A percentile compares a stretch with the other conserved stretches of the same genome.
These are phyloP conservation scores for Pterocarpus macrocarpus DNA, from an alignment of 306 rosid species.

Conservation along the genomic window DNA sequence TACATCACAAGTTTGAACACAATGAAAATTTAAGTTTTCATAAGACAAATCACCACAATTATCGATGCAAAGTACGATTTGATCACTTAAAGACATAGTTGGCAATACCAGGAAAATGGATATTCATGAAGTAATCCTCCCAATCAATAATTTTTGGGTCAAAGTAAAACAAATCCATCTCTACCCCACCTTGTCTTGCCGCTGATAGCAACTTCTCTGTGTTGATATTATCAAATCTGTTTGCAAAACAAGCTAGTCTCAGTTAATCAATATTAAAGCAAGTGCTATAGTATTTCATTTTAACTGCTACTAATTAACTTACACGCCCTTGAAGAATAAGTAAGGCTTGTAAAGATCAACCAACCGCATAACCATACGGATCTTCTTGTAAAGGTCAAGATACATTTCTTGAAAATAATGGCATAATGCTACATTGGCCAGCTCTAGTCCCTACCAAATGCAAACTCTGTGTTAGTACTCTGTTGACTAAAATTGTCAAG, in stretches of 20 bases:
- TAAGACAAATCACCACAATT: background rate
- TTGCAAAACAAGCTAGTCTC: background rate
- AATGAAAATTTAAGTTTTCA: background rate
- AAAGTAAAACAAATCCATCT: conserved; percentile 67
- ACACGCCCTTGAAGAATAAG: conserved; percentile 77
- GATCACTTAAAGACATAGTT: conserved; percentile 53
- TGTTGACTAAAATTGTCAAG: background rate
- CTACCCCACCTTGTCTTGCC: conserved; percentile 50
- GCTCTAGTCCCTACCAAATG: conserved; percentile 65
- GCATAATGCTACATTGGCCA: conserved; percentile 63
- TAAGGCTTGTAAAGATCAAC: conserved; percentile 76
- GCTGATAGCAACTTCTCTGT: conserved; percentile 63
- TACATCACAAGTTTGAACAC: background rate
- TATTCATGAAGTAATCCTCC: conserved; percentile 74
- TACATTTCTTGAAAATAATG: conserved; percentile 60
- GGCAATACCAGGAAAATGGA: conserved; percentile 68
- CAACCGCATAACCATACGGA: conserved; percentile 64
- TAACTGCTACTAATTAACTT: conserved; percentile 40
- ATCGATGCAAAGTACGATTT: background rate
- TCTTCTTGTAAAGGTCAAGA: conserved; percentile 55
- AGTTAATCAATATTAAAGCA: background rate
- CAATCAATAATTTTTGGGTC: conserved; percentile 72
- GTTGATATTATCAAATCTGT: conserved; percentile 79
- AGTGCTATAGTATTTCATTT: background rate
- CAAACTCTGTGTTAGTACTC: background rate